Evolutionary conservation across 257 asterid genomes (phyloP).

Genomic region (Datura wrightii): DNA sequence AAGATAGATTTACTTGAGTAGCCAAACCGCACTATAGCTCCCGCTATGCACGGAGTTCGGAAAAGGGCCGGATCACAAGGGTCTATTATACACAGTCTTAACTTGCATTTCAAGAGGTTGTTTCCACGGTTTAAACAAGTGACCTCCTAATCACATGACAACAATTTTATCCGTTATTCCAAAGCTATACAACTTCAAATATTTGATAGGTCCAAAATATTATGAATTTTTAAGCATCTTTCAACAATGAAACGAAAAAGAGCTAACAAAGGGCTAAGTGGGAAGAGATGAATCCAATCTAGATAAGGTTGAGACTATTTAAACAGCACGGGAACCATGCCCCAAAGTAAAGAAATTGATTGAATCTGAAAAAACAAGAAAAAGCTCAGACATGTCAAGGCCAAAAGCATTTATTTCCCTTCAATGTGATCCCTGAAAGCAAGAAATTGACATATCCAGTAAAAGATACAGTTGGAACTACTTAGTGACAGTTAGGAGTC

Average conservation of each 20-base stretch:
- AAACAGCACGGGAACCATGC: constrained; percentile 13
- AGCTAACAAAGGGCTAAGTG: background rate
- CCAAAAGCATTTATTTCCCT: background rate
- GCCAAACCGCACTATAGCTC: background rate
- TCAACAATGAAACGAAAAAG: background rate
- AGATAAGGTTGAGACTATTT: background rate
- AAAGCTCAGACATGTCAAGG: background rate
- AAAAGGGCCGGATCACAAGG: no score
- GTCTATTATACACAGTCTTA: no score
- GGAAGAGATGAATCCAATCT: constrained; percentile 8
- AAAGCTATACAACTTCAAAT: background rate
- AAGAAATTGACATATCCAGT: background rate
- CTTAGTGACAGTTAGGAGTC: background rate
- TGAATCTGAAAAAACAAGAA: background rate
- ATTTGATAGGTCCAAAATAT: background rate
- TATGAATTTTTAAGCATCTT: background rate
- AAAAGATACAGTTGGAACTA: constrained; percentile 10
- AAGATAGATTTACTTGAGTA: background rate
- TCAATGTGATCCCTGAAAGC: background rate
- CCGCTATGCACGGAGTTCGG: no score
- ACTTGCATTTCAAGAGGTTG: no score
- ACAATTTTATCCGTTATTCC: no score
- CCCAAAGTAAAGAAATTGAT: background rate
- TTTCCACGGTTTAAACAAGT: no score
- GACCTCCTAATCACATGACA: no score